Evolutionary conservation across 2,329 filamentous ascomycete species (phyloP), one percentile per base, ranked within the genome.

Genomic region (Dothideomycetes sp.): DNA sequence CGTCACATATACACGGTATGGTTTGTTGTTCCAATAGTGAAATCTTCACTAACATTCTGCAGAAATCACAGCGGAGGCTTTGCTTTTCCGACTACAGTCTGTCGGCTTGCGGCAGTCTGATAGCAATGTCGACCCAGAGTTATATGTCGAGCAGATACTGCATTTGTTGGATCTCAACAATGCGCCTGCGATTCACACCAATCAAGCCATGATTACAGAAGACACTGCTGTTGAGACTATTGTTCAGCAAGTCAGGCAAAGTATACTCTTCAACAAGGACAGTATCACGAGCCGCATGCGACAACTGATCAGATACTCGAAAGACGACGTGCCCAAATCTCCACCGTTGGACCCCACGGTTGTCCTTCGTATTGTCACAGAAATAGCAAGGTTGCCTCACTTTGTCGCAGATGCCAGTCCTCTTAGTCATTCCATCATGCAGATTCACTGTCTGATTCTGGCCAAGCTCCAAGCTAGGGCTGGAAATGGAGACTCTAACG

Each of bases 21-120:
- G 16, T 13, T 12, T 8, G 25, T 24, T 4, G 7, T 11, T 6
- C 15, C 12, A 19, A 1, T 15, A 25, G 30, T 15, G 15, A n/a
- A 15, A 20, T 17, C 7, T 6, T 3, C 3, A 13, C 41, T 47
- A 22, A 47, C 24, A 1, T 16, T n/a, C 10, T 15, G 6, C 25
- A 53, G 51, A 51, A 31, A 27, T 51, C 15, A 47, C 41, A 23
- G 56, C 60, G 12, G 62, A 64, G 41, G 51, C 51, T 3, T 34
- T 63, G 5, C 43, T 57, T 0, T 60, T 58, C 38, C 57, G 55
- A 4, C 38, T 60, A 4, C 43, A 45, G n/a, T 22, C 36, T 13
- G 20, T 41, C 17, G 16, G 28, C 5, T 13, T 18, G 17, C 23
- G 28, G 5, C 23, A 20, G 9, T 13, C 34, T 6, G 35, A 38